A percentile compares a stretch with the other conserved stretches of the same genome.
Evolutionary conservation across 2,329 filamentous ascomycete genomes (phyloP).

Genomic region (Esteya vermicola): DNA sequence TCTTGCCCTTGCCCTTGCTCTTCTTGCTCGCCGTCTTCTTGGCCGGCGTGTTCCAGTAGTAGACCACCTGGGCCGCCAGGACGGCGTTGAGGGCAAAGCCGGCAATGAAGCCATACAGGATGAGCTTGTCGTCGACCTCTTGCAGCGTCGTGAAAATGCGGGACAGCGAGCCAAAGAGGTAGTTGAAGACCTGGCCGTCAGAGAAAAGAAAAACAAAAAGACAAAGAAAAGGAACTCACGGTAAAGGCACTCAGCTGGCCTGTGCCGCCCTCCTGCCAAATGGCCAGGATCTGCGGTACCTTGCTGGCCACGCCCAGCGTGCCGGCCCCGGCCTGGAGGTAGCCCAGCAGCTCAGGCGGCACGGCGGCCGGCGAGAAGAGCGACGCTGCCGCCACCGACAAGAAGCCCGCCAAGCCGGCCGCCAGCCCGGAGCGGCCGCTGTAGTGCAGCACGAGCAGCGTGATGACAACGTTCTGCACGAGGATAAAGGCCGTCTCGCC

Average conservation of each 20-base stretch:
- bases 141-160: conserved; percentile 97
- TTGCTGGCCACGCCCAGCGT: conserved; percentile 78
- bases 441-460: conserved; percentile 74
- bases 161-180: conserved; percentile 79
- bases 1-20: background rate
- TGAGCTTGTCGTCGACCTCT: conserved; percentile 92
- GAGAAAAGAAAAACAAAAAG: background rate
- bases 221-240: conserved; percentile 27
- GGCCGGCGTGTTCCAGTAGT: conserved; percentile 71
- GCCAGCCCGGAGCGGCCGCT: conserved; percentile 53
- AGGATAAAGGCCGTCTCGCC: conserved; percentile 90
- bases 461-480: conserved; percentile 83
- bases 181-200: conserved; percentile 79
- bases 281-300: conserved; percentile 79
- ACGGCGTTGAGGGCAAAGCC: conserved; percentile 84
- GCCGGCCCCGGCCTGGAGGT: conserved; percentile 74
- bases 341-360: conserved; percentile 54
- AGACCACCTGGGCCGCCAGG: conserved; percentile 79
- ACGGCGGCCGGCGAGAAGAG: conserved; percentile 56
- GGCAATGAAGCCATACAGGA: conserved; percentile 86
- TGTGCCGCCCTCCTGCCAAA: conserved; percentile 74
- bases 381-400: conserved; percentile 55
- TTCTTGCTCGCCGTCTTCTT: background rate
- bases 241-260: conserved; percentile 95
- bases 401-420: conserved; percentile 61